Evolutionary conservation across 805 yeast species (phyloP).

Genomic region (Metschnikowia vanudenii): DNA sequence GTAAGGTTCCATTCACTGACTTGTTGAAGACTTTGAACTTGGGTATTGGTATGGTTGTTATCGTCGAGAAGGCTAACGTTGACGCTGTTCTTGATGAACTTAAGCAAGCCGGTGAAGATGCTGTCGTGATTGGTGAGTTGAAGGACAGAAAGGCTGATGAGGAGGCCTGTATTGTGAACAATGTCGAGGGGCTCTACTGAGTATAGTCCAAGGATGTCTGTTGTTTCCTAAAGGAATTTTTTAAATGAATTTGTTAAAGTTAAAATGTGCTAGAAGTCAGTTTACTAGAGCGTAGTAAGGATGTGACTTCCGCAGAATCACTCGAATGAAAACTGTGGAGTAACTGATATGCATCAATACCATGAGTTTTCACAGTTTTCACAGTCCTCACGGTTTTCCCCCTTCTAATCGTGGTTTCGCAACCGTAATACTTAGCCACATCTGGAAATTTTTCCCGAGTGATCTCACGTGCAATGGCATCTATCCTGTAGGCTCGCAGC

Average conservation of each 20-base stretch:
- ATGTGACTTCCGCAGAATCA: too few species aligned
- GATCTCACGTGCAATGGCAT: slow-evolving; percentile 7
- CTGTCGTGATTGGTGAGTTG: slow-evolving; percentile 49
- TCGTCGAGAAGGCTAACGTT: slow-evolving; percentile 71
- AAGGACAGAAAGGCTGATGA: slow-evolving; percentile 40
- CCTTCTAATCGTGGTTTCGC: slow-evolving; percentile 1
- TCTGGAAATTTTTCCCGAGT: background rate
- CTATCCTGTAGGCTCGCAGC: background rate
- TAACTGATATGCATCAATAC: too few species aligned
- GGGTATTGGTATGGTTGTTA: slow-evolving; percentile 95
- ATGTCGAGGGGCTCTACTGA: slow-evolving; percentile 19
- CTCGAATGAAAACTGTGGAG: too few species aligned
- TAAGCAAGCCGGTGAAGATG: slow-evolving; percentile 68
- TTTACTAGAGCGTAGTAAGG: background rate
- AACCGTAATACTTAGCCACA: background rate
- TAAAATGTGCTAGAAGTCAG: background rate
- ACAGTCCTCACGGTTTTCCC: too few species aligned
- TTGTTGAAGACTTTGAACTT: slow-evolving; percentile 87
- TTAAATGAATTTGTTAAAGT: background rate
- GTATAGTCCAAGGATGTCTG: background rate
- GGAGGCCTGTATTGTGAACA: slow-evolving; percentile 60
- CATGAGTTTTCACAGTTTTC: too few species aligned
- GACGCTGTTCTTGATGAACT: slow-evolving; percentile 53
- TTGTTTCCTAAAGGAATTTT: background rate
- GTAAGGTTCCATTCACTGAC: slow-evolving; percentile 84